These are phyloP conservation scores for Tetrapyrgos nigripes DNA, from an alignment of 1,284 basidiomycete genomes.

Conservation along the genomic window DNA sequence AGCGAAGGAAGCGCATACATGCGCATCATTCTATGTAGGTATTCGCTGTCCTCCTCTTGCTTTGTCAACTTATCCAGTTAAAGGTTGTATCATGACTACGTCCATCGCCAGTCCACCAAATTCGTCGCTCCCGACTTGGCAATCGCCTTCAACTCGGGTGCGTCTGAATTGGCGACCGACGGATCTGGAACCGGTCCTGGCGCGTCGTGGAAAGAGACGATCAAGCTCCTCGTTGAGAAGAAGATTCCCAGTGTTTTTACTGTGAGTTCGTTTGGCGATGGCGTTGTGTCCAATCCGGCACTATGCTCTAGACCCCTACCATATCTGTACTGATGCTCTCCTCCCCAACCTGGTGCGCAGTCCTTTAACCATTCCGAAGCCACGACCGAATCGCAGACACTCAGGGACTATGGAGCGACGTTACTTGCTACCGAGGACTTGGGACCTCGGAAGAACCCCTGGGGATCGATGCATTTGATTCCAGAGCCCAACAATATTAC, in stretches of 20 bases:
- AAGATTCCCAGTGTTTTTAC: conserved; percentile 36
- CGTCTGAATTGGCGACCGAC: conserved; percentile 27
- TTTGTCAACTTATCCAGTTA: background rate
- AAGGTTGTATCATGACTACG: conserved; percentile 35
- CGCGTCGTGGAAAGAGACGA: background rate
- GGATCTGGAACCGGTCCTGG: background rate
- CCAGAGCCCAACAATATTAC: conserved; percentile 31
- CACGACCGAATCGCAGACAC: conserved; percentile 24
- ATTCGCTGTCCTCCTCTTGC: background rate
- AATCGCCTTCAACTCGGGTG: conserved; percentile 39
- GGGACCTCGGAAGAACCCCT: conserved; percentile 33
- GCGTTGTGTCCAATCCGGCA: background rate
- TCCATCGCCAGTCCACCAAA: conserved; percentile 15
- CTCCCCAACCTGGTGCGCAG: conserved; percentile 18
- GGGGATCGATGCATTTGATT: conserved; percentile 33
- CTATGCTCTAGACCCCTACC: background rate
- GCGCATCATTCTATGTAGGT: conserved; percentile 19
- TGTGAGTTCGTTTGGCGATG: conserved; percentile 16
- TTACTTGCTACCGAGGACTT: conserved; percentile 20
- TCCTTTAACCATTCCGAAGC: conserved; percentile 37
- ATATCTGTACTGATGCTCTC: background rate
- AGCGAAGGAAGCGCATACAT: conserved; percentile 19
- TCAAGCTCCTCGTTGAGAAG: conserved; percentile 26
- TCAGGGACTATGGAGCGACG: conserved; percentile 26
- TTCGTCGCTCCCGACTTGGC: conserved; percentile 36